Evolutionary conservation across 352 stramenopile genomes (phyloP).

Genomic region (Pythium aquatile): DNA sequence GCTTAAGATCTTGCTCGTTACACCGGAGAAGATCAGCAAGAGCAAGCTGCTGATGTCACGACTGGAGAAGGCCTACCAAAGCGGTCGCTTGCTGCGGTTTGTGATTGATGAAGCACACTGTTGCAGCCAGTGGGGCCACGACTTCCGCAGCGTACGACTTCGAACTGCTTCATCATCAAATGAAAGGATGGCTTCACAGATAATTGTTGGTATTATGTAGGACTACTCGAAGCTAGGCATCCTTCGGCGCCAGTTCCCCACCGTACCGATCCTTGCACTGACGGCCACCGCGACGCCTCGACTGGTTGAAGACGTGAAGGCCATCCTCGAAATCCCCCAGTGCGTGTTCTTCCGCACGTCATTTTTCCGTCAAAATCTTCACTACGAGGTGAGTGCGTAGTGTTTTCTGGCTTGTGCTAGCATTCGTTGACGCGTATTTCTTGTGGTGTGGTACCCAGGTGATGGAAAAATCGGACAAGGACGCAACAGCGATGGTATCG

Average conservation of each 20-base stretch:
- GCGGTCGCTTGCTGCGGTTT: conserved; percentile 82
- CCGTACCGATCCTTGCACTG: conserved; percentile 88
- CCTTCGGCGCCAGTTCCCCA: conserved; percentile 88
- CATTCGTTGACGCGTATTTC: background rate
- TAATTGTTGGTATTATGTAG: conserved; percentile 22
- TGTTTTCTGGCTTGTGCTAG: background rate
- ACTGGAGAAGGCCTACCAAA: conserved; percentile 88
- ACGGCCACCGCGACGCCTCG: conserved; percentile 84
- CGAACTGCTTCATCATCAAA: background rate
- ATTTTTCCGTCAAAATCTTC: conserved; percentile 90
- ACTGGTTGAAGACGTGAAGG: conserved; percentile 71
- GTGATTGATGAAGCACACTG: conserved; percentile 93
- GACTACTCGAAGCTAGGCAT: conserved; percentile 94
- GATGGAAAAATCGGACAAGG: conserved; percentile 45
- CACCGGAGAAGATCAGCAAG: conserved; percentile 91
- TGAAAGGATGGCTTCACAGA: background rate
- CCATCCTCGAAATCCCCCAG: conserved; percentile 68
- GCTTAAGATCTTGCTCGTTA: conserved; percentile 89
- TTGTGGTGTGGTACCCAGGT: conserved; percentile 28
- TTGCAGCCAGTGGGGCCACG: conserved; percentile 81
- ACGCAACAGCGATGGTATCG: conserved; percentile 45
- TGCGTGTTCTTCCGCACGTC: conserved; percentile 88
- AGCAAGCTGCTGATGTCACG: conserved; percentile 87
- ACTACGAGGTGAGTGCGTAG: conserved; percentile 68
- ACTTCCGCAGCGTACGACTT: conserved; percentile 63